These are phyloP conservation scores for Polygonum maritimum DNA, from an alignment of 148 eudicot genomes.

Conservation along the genomic window DNA sequence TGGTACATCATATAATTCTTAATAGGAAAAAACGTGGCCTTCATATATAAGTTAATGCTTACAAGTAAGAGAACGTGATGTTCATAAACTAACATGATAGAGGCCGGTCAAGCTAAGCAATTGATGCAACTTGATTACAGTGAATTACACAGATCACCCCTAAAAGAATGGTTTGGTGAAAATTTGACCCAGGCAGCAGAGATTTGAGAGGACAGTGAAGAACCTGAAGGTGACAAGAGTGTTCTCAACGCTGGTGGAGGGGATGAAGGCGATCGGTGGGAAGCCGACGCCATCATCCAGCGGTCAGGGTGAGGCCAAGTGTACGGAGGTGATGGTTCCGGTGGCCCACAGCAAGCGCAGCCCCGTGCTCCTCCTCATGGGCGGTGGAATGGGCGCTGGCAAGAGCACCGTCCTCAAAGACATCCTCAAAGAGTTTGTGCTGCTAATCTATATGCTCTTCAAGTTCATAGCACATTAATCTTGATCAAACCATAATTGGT, in stretches of 20 bases:
- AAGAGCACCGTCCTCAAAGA: slow-evolving; percentile 95
- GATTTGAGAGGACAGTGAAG: slow-evolving; percentile 65
- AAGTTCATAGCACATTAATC: background rate
- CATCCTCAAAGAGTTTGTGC: slow-evolving; percentile 58
- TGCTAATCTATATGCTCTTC: background rate
- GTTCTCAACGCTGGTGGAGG: slow-evolving; percentile 68
- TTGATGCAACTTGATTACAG: background rate
- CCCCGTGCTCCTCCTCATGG: slow-evolving; percentile 88
- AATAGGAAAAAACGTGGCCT: background rate
- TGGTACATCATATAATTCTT: background rate
- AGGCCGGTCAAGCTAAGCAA: background rate
- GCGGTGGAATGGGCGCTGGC: slow-evolving; percentile 98
- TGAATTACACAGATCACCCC: background rate
- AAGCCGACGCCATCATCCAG: slow-evolving; percentile 11
- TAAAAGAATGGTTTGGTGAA: background rate
- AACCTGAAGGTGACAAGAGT: slow-evolving; percentile 56
- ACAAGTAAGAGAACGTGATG: slow-evolving; percentile 7
- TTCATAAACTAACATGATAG: background rate
- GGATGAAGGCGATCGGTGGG: slow-evolving; percentile 70
- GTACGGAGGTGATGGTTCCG: slow-evolving; percentile 80
- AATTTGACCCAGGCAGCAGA: slow-evolving; percentile 41
- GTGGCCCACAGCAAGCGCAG: slow-evolving; percentile 63
- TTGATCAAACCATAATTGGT: background rate
- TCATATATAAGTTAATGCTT: background rate
- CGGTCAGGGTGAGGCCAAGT: slow-evolving; percentile 16